Percentiles rank a stretch among this genome's conserved stretches.
These are phyloP conservation scores for Monilinia vaccinii-corymbosi DNA, from an alignment of 2,329 filamentous ascomycete genomes.

Conservation along the genomic window DNA sequence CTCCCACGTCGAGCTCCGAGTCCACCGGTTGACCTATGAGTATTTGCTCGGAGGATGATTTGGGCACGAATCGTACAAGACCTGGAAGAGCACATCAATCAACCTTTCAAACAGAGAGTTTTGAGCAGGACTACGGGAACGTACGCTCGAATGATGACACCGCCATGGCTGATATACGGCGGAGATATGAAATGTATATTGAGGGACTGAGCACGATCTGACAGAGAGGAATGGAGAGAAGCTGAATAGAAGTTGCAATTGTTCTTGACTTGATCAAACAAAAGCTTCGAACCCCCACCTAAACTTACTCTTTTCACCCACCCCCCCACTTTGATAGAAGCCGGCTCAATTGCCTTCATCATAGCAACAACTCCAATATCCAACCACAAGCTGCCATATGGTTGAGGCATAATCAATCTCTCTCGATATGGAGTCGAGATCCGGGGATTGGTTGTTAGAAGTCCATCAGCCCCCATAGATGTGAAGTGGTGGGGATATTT, in stretches of 20 bases:
- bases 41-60: conserved; percentile 40
- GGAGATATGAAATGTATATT: background rate
- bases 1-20: conserved; percentile 44
- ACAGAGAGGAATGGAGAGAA: background rate
- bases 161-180: conserved; percentile 4
- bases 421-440: background rate
- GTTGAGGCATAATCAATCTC: background rate
- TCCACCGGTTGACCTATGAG: conserved; percentile 47
- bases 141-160: conserved; percentile 20
- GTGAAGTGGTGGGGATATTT: background rate
- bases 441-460: background rate
- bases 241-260: background rate
- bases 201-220: background rate
- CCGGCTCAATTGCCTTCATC: background rate
- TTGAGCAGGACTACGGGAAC: background rate
- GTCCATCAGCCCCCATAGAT: background rate
- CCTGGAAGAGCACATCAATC: conserved; percentile 32
- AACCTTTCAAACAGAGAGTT: background rate
- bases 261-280: background rate
- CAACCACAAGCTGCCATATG: background rate
- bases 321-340: background rate
- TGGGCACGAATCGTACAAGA: conserved; percentile 50
- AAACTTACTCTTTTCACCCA: background rate
- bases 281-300: background rate
- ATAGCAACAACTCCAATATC: background rate